A percentile compares a stretch with the other conserved stretches of the same genome.
Conservation (phyloP, 805 yeast genomes). For the Metahyphopichia silvanorum region DNA sequence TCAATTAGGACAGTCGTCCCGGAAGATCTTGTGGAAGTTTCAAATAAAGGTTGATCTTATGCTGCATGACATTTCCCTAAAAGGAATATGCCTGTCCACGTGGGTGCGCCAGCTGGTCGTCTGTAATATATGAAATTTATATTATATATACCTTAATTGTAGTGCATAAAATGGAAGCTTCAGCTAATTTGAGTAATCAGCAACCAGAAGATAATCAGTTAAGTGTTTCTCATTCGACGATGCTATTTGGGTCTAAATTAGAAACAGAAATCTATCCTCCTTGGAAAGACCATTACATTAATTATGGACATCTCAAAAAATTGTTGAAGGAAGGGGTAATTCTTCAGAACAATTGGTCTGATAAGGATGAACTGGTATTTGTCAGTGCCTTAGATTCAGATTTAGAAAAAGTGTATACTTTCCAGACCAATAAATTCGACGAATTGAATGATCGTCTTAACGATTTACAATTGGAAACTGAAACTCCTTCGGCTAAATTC, state of each 20-base stretch:
- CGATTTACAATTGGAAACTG: slow-evolving; percentile 59
- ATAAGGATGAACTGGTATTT: slow-evolving; percentile 67
- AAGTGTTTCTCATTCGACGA: no score
- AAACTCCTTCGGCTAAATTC: slow-evolving; percentile 34
- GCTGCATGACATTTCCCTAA: no score
- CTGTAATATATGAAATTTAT: no score
- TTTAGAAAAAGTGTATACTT: slow-evolving; percentile 72
- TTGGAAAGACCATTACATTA: slow-evolving; percentile 75
- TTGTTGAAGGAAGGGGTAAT: slow-evolving; percentile 66
- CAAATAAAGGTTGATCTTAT: no score
- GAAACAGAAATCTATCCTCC: slow-evolving; percentile 81
- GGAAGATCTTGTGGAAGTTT: no score
- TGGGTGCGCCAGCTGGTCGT: no score
- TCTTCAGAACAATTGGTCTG: slow-evolving; percentile 53
- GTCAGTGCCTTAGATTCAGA: slow-evolving; percentile 66
- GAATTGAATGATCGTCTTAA: slow-evolving; percentile 64
- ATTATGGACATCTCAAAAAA: slow-evolving; percentile 63
- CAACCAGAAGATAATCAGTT: no score
- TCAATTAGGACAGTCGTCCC: no score
- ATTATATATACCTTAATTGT: no score
- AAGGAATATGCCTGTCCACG: no score
- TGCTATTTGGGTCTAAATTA: slow-evolving; percentile 86
- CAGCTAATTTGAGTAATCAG: no score
- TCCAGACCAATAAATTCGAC: slow-evolving; percentile 66
- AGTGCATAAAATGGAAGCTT: no score